These are phyloP conservation scores for Botryobasidium botryosum DNA, from an alignment of 768 basidiomycete genomes.

Conservation along the genomic window DNA sequence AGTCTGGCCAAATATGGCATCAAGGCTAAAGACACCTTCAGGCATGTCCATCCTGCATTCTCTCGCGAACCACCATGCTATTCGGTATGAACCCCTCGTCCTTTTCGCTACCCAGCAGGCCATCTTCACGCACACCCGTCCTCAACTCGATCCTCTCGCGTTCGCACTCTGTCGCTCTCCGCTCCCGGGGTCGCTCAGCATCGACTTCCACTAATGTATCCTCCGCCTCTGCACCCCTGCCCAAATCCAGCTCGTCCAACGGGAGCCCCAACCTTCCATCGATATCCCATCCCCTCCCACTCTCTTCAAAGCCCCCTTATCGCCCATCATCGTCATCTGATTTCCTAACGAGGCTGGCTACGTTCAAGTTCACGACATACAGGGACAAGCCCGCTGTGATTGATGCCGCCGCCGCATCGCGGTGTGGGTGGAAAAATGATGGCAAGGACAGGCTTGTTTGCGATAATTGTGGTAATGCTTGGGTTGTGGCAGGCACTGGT, in stretches of 20 bases:
- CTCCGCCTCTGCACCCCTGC: conserved; percentile 34
- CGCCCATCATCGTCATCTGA: conserved; percentile 61
- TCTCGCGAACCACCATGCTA: conserved; percentile 1
- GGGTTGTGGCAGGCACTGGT: conserved; percentile 8
- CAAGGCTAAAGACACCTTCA: neutral
- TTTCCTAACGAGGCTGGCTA: conserved; percentile 55
- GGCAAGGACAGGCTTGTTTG: conserved; percentile 12
- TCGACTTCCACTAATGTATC: conserved; percentile 30
- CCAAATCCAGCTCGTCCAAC: conserved; percentile 20
- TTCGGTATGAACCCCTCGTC: conserved; percentile 31
- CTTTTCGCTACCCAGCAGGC: conserved; percentile 43
- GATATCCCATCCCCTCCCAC: conserved; percentile 15
- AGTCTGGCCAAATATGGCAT: conserved; percentile 49
- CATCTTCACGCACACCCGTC: conserved; percentile 22
- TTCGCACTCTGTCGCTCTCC: conserved; percentile 30
- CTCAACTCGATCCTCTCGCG: conserved; percentile 30
- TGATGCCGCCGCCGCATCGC: conserved; percentile 64
- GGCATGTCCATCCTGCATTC: neutral
- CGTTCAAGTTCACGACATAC: conserved; percentile 67
- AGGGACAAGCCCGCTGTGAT: conserved; percentile 57
- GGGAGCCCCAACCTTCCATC: conserved; percentile 5
- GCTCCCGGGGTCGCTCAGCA: neutral
- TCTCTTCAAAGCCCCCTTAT: conserved; percentile 27
- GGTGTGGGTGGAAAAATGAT: conserved; percentile 71
- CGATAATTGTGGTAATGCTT: conserved; percentile 8